A percentile compares a stretch with the other conserved stretches of the same genome.
Conservation (phyloP, 352 stramenopile genomes). For the Peronospora destructor region DNA sequence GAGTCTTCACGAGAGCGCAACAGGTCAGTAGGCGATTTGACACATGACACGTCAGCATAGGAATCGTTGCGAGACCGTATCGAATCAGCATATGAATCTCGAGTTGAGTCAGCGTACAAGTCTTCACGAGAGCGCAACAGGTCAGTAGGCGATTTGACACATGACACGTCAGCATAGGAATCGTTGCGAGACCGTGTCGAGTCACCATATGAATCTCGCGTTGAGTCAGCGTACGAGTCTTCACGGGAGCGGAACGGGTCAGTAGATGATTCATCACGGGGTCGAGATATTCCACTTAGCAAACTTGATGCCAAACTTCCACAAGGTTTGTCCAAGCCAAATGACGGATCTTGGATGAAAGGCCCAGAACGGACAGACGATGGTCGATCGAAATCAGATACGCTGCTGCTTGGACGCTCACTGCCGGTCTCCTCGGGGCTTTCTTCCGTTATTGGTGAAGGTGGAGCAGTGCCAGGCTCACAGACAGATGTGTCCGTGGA, state of each 20-base stretch:
- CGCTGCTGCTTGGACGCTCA: constrained; percentile 21
- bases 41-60: no score
- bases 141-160: constrained; percentile 12
- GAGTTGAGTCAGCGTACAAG: constrained; percentile 13
- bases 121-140: constrained; percentile 20
- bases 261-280: constrained; percentile 12
- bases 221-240: constrained; percentile 19
- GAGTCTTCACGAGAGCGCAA: no score
- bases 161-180: neutral
- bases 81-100: no score
- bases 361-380: constrained; percentile 27
- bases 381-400: constrained; percentile 29
- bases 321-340: constrained; percentile 32
- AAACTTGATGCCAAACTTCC: constrained; percentile 31
- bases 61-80: no score
- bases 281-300: constrained; percentile 16
- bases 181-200: no score
- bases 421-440: constrained; percentile 7
- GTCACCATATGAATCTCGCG: no score
- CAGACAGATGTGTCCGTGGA: neutral
- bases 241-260: constrained; percentile 19
- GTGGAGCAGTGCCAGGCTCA: neutral
- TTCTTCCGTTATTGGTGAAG: constrained; percentile 1
- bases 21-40: no score
- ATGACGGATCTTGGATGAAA: constrained; percentile 30